Base-by-base conservation (phyloP, 2,329 filamentous ascomycete genomes). In the Exophiala mesophila region DNA sequence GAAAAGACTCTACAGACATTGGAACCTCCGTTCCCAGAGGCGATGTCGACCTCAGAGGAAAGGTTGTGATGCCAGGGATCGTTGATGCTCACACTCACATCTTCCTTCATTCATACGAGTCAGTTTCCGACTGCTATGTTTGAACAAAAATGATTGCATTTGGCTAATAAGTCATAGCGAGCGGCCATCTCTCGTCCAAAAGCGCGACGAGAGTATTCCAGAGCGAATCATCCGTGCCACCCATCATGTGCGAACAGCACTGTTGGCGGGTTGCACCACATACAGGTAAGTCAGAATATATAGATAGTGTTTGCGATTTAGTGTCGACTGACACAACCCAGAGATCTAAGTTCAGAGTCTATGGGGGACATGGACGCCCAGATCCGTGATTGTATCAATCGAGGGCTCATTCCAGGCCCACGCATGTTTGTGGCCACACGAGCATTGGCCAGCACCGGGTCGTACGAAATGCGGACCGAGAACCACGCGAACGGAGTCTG, bases 231-330 rank as follows among this genome's bases (percentile, higher is more conserved):
- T 80, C 35, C 71, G 77, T 13, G 71, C 72, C 0, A 70, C 71
- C 5, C 74, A 77, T 45, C 71, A 77, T 48, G 68, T 68, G 46
- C 71, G 70, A 32, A 64, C 66, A 0, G 76, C 73, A 1, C 63
- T 81, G 7, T 59, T 73, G 15, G 73, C 76, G 0, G 77, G 77
- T 5, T 80, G 74, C 61, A 81, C 75, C 0, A 78, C 74, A 2
- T 77, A 77, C 56, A 65, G 75, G 44, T 46, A 33, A 32, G n/a
- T 13, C n/a, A 12, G 5, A 12, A 5, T 5, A 13, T 8, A 13
- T 31, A 13, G 29, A 31, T 31, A 31, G 5, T 13, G 8, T 28
- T 38, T 21, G 9, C 29, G 8, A 8, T 24, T 18, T 20, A 9
- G 12, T 9, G 13, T 26, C 34, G 9, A 24, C 41, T 39, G 28